Evolutionary conservation across 1,139 yeast species (phyloP).

Genomic region (Yamadazyma triangularis): DNA sequence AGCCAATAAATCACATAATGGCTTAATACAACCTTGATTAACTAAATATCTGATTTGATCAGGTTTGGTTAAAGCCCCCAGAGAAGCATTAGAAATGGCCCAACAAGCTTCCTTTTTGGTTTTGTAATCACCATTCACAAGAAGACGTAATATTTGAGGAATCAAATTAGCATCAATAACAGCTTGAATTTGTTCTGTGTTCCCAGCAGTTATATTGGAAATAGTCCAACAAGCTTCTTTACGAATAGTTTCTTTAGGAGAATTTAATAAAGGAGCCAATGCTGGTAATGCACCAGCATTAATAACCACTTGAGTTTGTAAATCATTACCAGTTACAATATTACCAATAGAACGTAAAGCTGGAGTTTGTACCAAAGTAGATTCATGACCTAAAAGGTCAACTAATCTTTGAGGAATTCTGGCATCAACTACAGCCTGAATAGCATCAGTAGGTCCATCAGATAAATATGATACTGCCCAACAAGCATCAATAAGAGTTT

Average conservation of each 20-base stretch:
- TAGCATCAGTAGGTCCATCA: conserved; percentile 89
- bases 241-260: conserved; percentile 87
- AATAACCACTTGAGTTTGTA: conserved; percentile 92
- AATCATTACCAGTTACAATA: conserved; percentile 94
- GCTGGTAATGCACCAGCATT: conserved; percentile 91
- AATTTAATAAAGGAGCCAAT: conserved; percentile 70
- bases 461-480: conserved; percentile 97
- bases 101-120: conserved; percentile 98
- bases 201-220: conserved; percentile 97
- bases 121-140: conserved; percentile 83
- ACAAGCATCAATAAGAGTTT: conserved; percentile 93
- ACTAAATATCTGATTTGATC: conserved; percentile 92
- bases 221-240: conserved; percentile 99
- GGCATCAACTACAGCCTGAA: conserved; percentile 95
- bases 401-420: conserved; percentile 93
- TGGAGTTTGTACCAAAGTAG: conserved; percentile 90
- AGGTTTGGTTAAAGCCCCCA: conserved; percentile 90
- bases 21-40: conserved; percentile 94
- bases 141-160: conserved; percentile 84
- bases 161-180: conserved; percentile 92
- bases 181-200: conserved; percentile 91
- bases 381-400: conserved; percentile 78
- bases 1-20: conserved; percentile 85
- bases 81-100: conserved; percentile 97
- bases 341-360: conserved; percentile 97